These are phyloP conservation scores for Fraxinus velutina DNA, from an alignment of 305 asterid species.

Conservation along the genomic window DNA sequence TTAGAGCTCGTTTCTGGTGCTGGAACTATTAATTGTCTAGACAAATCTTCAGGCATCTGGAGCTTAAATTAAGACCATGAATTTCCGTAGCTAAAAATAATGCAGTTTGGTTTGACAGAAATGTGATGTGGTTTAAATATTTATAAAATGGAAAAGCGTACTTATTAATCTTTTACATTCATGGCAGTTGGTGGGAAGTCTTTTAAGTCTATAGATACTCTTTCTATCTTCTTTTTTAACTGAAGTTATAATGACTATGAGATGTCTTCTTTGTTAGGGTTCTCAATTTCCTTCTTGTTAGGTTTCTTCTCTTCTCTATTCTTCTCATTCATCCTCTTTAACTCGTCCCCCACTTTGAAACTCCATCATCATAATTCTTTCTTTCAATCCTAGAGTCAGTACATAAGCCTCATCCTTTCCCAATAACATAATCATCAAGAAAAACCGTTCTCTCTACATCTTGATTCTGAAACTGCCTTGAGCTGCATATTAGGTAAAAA, in stretches of 20 bases:
- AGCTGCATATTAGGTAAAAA: not conserved
- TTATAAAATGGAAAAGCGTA: not conserved
- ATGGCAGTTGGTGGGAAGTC: not conserved
- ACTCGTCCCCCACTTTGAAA: not conserved
- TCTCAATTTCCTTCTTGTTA: constrained; percentile 3
- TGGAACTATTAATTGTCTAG: not conserved
- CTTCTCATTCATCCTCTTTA: not conserved
- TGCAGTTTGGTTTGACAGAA: not conserved
- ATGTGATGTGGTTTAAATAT: not conserved
- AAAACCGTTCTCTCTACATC: not conserved
- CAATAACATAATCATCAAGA: not conserved
- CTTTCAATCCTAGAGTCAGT: constrained; percentile 1
- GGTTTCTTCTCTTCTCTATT: not conserved
- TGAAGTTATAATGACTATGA: not conserved
- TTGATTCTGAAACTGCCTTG: not conserved
- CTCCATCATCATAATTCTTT: not conserved
- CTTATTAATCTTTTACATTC: not conserved
- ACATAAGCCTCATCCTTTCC: not conserved
- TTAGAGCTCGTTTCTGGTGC: not conserved
- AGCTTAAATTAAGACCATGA: not conserved
- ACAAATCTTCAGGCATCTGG: not conserved
- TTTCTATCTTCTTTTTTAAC: not conserved
- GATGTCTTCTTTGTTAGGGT: not conserved
- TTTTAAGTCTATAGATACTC: not conserved
- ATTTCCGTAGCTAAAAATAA: not conserved